Evolutionary conservation across 202 grass and related monocot species (phyloP).

Genomic region (Panicum virgatum): DNA sequence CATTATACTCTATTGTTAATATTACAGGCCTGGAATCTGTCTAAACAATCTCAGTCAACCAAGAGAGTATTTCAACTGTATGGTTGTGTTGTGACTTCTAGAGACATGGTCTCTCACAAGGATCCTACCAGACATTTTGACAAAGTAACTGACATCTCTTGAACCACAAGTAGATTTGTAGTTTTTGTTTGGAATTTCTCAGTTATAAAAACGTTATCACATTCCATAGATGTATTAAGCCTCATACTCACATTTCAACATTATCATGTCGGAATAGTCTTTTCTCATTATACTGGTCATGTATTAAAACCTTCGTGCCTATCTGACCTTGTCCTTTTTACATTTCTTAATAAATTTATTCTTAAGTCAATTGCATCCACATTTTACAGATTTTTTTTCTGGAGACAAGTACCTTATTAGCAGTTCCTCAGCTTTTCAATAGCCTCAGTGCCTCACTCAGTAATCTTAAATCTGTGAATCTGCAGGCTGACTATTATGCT

Average conservation of each 20-base stretch:
- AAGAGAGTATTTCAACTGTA: constrained; percentile 83
- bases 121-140: constrained; percentile 70
- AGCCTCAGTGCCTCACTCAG: not conserved
- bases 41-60: constrained; percentile 60
- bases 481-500: constrained; percentile 87
- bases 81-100: constrained; percentile 80
- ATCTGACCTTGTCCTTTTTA: not conserved
- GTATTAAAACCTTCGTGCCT: not conserved
- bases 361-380: not conserved
- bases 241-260: not conserved
- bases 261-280: not conserved
- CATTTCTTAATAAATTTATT: not conserved
- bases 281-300: constrained; percentile 14
- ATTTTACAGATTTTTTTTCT: not conserved
- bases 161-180: constrained; percentile 7
- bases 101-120: constrained; percentile 90
- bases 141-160: constrained; percentile 65
- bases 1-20: constrained; percentile 28
- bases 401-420: not conserved
- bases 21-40: constrained; percentile 50
- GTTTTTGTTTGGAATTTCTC: constrained; percentile 20
- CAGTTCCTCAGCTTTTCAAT: not conserved
- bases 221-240: not conserved
- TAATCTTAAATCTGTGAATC: constrained; percentile 28
- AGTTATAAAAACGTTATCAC: not conserved